Evolutionary conservation across 805 yeast species (phyloP), one percentile per base, ranked within the genome.

Genomic region (Lachancea kluyveri): DNA sequence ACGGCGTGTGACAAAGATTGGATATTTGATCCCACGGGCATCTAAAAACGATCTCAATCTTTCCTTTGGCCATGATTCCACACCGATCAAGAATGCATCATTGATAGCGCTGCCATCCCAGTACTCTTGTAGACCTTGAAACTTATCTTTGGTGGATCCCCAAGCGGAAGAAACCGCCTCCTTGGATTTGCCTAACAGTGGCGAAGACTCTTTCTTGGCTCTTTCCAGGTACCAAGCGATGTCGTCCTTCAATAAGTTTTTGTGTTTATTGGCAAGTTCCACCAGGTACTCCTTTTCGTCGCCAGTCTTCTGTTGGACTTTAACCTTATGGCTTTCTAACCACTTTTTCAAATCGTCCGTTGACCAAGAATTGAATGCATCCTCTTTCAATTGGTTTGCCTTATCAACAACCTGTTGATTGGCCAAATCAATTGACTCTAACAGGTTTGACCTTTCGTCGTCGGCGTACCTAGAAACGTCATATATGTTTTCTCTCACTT

Each of bases 301-400:
- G 13, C 54, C 58, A 8, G 50, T 28, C n/a, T 56, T 48, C 21
- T 62, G 60, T 23, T 59, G 58, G 24, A 64, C 45, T 9, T 56
- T 52, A 23, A 65, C 50, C 17, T 68, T 70, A 45, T 71, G 74
- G 24, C 59, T 48, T 33, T 61, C 52, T 20, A 79, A 53, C 74
- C 82, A 78, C 37, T 67, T 68, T 43, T 64, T 59, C 37, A 78
- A 53, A 44, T 77, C 81, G 4, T 67, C 59, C 16, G 68, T 61
- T 3, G 73, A 54, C 80, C 80, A 74, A 11, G 62, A 54, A 36
- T 71, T 62, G 48, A 74, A 67, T 13, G 68, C 55, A 22, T 62
- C 63, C 21, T 64, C 67, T 41, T 62, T 66, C 37, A 68, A 44
- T 17, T 55, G 36, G 11, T 67, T 68, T 9, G 59, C 48, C 30